Base-by-base conservation (phyloP, 192 early-diverging fungal genomes). In the Coemansia umbellata region DNA sequence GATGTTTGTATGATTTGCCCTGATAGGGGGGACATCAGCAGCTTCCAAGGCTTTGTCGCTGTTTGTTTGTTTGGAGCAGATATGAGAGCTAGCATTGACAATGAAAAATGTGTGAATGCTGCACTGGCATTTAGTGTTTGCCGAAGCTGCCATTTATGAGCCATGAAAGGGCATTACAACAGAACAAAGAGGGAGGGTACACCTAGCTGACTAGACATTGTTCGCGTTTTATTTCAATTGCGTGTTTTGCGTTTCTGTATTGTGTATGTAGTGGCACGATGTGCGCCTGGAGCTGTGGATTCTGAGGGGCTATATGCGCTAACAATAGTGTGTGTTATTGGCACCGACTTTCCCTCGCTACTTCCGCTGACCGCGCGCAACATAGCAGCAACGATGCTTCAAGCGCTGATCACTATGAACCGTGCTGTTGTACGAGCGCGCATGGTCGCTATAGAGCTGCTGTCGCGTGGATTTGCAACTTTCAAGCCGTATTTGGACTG, bases 401-500 rank as follows among this genome's bases (percentile, higher is more conserved):
- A 78, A 52, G 43, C 63, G 35, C 59, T 71, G 32, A 32, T 66
- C 9, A 37, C 47, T 3, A 33, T 31, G 14, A 58, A 60, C 22
- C 47, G 59, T 5, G 36, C 28, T 14, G 55, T 51, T 4, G 49
- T 39, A 23, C 39, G 53, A 9, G 53, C 60, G 32, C 61, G 59
- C 22, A 65, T 58, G 62, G 45, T 66, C 37, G 74, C 63, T 0
- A 60, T 67, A 18, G 74, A 78, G 63, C 52, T 78, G 37, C 48
- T 78, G 36, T 50, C 74, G 36, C 62, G 74, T 31, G 67, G 74
- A 18, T 78, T 71, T 43, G 33, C 51, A 17, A 54, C 68, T 14
- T 78, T 69, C 59, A 69, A 69, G 40, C 48, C 68, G 33, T 59
- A 78, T 17, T 9, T 78, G 43, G 74, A 78, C 56, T 55, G 68